A percentile compares a stretch with the other conserved stretches of the same genome.
Evolutionary conservation across 768 basidiomycete genomes (phyloP).

Genomic region (Cystofilobasidium macerans): DNA sequence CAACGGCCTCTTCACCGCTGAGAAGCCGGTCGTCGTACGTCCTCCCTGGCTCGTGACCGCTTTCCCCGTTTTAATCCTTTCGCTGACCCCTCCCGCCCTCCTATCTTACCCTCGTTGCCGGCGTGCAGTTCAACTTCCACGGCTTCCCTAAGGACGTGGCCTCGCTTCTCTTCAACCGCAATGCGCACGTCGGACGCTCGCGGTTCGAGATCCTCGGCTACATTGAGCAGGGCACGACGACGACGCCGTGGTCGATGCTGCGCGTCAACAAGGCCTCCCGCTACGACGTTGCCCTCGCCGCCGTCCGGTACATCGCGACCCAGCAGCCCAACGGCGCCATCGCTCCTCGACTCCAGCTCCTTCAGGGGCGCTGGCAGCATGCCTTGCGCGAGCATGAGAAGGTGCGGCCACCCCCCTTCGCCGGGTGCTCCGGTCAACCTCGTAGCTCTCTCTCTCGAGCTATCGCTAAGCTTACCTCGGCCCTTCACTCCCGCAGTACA

Average conservation of each 20-base stretch:
- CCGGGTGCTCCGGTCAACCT: no score
- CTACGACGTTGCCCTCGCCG: slow-evolving; percentile 37
- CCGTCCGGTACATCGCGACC: slow-evolving; percentile 34
- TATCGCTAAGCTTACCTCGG: not conserved
- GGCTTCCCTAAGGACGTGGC: slow-evolving; percentile 62
- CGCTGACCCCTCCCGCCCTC: no score
- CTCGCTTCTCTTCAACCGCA: slow-evolving; percentile 32
- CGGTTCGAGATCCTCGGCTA: slow-evolving; percentile 33
- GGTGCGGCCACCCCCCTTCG: not conserved
- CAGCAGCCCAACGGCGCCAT: slow-evolving; percentile 30
- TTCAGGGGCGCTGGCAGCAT: slow-evolving; percentile 52
- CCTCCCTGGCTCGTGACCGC: no score
- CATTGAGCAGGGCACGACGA: slow-evolving; percentile 35
- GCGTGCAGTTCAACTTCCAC: slow-evolving; percentile 84
- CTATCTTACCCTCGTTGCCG: no score
- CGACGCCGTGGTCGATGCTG: slow-evolving; percentile 39
- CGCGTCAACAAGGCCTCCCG: slow-evolving; percentile 35
- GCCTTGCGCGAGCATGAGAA: slow-evolving; percentile 52
- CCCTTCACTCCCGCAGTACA: slow-evolving; percentile 7
- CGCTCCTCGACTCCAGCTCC: slow-evolving; percentile 50
- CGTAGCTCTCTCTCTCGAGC: not conserved
- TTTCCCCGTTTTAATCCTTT: no score
- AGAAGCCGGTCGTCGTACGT: slow-evolving; percentile 57
- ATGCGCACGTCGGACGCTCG: slow-evolving; percentile 33
- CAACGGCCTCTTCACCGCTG: slow-evolving; percentile 57